phyloP scores from a whole-genome alignment of 176 grass and related monocot genomes.

The Avena eriantha region DNA sequence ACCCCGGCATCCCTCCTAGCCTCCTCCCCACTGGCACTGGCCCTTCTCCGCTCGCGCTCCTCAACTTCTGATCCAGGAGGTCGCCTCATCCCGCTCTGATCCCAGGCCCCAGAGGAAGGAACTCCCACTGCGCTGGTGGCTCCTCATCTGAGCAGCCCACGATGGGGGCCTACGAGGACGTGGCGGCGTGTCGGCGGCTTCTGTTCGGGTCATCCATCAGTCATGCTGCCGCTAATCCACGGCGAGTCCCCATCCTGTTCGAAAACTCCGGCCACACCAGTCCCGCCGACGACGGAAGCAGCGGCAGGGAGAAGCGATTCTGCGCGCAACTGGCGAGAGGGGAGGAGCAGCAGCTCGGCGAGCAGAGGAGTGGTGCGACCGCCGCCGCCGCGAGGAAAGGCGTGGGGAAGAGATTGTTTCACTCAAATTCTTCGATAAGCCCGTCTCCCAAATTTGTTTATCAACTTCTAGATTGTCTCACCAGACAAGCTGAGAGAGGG shows the following conservation, averaged over 20 bases:
- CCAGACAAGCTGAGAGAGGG: too few species aligned
- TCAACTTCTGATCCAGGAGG: background rate
- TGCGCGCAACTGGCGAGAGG: background rate
- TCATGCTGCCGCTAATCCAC: background rate
- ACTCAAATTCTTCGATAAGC: too few species aligned
- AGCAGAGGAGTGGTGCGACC: background rate
- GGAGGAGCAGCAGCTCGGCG: background rate
- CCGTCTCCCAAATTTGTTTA: too few species aligned
- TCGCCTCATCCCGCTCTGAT: background rate
- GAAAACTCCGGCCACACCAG: background rate
- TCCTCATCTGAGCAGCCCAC: background rate
- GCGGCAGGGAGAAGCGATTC: background rate
- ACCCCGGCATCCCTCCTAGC: too few species aligned
- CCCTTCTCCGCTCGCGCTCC: too few species aligned
- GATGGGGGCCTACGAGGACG: background rate
- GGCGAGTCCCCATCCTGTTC: too few species aligned
- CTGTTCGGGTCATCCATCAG: background rate
- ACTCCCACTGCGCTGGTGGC: background rate
- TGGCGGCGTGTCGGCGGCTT: background rate
- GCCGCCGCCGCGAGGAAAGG: background rate
- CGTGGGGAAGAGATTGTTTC: too few species aligned
- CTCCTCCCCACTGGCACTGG: too few species aligned
- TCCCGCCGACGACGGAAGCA: background rate
- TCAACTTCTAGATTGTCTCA: too few species aligned
- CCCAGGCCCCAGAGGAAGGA: background rate